phyloP scores from a whole-genome alignment of 345 rosid species.

The Laguncularia racemosa region DNA sequence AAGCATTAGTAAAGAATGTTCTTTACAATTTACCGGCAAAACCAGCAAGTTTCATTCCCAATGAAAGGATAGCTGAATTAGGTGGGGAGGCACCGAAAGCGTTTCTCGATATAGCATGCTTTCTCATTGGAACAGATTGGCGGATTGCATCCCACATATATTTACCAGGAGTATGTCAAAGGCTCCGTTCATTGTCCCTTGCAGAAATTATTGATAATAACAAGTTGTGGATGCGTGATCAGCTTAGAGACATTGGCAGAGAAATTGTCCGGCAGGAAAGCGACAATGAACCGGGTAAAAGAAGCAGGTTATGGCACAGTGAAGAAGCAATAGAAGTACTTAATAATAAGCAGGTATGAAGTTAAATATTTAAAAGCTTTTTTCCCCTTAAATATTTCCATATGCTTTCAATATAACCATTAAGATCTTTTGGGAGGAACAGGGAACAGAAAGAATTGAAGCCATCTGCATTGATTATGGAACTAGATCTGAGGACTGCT shows the following conservation, averaged over 20 bases:
- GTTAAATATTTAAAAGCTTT: too few relatives aligned
- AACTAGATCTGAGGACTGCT: neutral
- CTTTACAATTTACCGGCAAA: too few relatives aligned
- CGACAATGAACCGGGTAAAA: neutral
- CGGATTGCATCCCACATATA: neutral
- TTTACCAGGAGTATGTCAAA: too few relatives aligned
- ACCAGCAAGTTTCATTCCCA: too few relatives aligned
- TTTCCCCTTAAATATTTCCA: too few relatives aligned
- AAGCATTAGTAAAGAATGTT: too few relatives aligned
- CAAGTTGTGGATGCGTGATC: slow-evolving; percentile 7
- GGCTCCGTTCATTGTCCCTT: neutral
- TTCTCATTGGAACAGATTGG: neutral
- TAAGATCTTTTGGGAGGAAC: neutral
- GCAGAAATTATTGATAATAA: neutral
- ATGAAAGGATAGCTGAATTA: too few relatives aligned
- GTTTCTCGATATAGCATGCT: slow-evolving; percentile 2
- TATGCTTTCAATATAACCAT: too few relatives aligned
- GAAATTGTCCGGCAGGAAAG: slow-evolving; percentile 2
- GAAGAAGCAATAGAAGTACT: neutral
- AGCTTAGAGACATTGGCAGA: slow-evolving; percentile 4
- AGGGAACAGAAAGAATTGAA: slow-evolving; percentile 1
- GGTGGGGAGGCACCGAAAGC: too few relatives aligned
- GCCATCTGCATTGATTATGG: neutral
- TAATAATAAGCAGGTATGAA: neutral
- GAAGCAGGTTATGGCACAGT: neutral